Evolutionary conservation across 169 alveolate genomes (phyloP), one percentile per base, ranked within the genome.

Genomic region (Theileria orientalis): DNA sequence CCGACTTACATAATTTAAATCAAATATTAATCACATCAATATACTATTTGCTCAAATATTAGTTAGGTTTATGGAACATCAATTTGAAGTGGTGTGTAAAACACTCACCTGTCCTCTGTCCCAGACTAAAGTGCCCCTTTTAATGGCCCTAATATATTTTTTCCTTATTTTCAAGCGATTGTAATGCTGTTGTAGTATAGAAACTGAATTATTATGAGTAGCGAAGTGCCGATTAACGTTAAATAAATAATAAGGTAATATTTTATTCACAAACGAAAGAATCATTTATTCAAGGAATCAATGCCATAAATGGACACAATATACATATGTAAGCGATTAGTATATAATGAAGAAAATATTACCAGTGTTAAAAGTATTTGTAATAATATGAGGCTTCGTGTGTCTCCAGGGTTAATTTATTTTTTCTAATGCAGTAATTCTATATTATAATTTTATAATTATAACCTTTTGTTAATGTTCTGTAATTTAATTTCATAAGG

Each of bases 61-160:
- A 33, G n/a, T 21, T 59, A n/a, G n/a, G n/a, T n/a, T n/a, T n/a
- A n/a, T n/a, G n/a, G n/a, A n/a, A n/a, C n/a, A n/a, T n/a, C n/a
- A 5, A 21, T 0, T 2, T 7, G 19, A 32, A n/a, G 25, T 27
- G 25, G 25, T 6, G 49, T 59, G 67, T 35, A 57, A 23, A 41
- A 66, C 23, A 67, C 85, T 40, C 42, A 91, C 95, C 83, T 91
- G 95, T 27, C 95, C 95, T 52, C 84, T 83, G 69, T 90, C 94
- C 94, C 94, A 91, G 19, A 91, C 70, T 35, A 91, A 86, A 21
- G 95, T 91, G 19, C 95, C 95, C 40, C 86, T 82, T 60, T 86
- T 86, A 29, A 91, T 83, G 19, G 95, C 95, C 27, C 83, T 76
- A 35, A 82, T 83, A 56, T 74, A 91, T 63, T 83, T 86, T 64